These are phyloP conservation scores for Pittosporum tobira DNA, from an alignment of 129 eudicot genomes.

Conservation along the genomic window DNA sequence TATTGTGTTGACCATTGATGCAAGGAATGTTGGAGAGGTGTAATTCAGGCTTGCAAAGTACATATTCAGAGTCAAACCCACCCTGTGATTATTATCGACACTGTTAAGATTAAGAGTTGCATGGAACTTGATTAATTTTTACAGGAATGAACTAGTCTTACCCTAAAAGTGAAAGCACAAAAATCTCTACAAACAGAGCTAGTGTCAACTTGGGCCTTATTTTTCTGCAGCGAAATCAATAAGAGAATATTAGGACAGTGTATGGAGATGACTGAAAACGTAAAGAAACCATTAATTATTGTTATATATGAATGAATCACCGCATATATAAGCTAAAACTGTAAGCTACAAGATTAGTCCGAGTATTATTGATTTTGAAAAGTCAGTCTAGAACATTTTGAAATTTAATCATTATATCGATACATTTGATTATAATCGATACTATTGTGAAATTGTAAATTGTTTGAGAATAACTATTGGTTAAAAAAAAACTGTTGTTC, in stretches of 20 bases:
- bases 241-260: background rate
- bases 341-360: too few relatives aligned
- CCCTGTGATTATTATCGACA: conserved; percentile 25
- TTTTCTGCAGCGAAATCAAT: conserved; percentile 31
- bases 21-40: conserved; percentile 59
- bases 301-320: too few relatives aligned
- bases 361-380: too few relatives aligned
- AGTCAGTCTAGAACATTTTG: too few relatives aligned
- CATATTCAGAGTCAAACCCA: conserved; percentile 59
- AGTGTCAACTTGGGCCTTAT: conserved; percentile 48
- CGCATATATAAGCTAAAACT: too few relatives aligned
- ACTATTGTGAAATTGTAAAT: too few relatives aligned
- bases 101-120: too few relatives aligned
- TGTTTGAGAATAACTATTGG: too few relatives aligned
- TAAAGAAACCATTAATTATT: background rate
- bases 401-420: too few relatives aligned
- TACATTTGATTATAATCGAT: too few relatives aligned
- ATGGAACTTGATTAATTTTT: too few relatives aligned
- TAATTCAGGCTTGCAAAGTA: conserved; percentile 55
- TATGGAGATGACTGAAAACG: background rate
- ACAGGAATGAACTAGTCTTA: conserved; percentile 6
- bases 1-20: conserved; percentile 65
- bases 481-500: too few relatives aligned
- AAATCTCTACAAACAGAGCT: conserved; percentile 43
- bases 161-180: conserved; percentile 58